Percentiles rank a stretch among this genome's conserved stretches.
Evolutionary conservation across 495 filamentous ascomycete species (phyloP).

Genomic region (Talaromyces trachyspermus): DNA sequence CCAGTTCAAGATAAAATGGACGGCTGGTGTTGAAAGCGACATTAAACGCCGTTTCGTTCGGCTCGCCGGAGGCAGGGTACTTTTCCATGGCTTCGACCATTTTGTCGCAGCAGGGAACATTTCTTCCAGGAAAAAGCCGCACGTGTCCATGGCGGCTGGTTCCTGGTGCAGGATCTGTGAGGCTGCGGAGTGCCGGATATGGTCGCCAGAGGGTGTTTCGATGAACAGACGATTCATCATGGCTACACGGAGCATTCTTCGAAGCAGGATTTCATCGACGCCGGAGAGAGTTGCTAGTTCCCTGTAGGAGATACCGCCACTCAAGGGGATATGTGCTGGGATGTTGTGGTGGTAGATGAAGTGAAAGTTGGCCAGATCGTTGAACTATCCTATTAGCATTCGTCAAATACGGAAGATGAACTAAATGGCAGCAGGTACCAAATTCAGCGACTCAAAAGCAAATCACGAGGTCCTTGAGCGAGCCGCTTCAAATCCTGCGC

Average conservation of each 20-base stretch:
- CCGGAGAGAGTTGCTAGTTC: slow-evolving; percentile 16
- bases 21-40: slow-evolving; percentile 18
- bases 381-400: too few relatives aligned
- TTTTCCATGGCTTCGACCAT: slow-evolving; percentile 14
- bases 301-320: slow-evolving; percentile 16
- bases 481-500: too few relatives aligned
- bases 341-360: slow-evolving; percentile 18
- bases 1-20: slow-evolving; percentile 18
- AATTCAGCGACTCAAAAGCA: too few relatives aligned
- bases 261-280: slow-evolving; percentile 17
- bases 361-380: not conserved
- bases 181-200: slow-evolving; percentile 21
- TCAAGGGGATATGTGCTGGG: slow-evolving; percentile 16
- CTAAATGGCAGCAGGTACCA: too few relatives aligned
- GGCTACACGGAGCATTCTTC: slow-evolving; percentile 22
- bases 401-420: too few relatives aligned
- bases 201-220: slow-evolving; percentile 10
- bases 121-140: slow-evolving; percentile 12
- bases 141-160: slow-evolving; percentile 14
- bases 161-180: slow-evolving; percentile 19
- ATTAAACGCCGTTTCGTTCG: slow-evolving; percentile 22
- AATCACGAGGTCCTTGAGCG: too few relatives aligned
- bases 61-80: slow-evolving; percentile 12
- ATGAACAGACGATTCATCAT: slow-evolving; percentile 24
- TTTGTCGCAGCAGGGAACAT: slow-evolving; percentile 11